These are phyloP conservation scores for Silene coronaria DNA, from an alignment of 179 eudicot genomes.

Conservation along the genomic window DNA sequence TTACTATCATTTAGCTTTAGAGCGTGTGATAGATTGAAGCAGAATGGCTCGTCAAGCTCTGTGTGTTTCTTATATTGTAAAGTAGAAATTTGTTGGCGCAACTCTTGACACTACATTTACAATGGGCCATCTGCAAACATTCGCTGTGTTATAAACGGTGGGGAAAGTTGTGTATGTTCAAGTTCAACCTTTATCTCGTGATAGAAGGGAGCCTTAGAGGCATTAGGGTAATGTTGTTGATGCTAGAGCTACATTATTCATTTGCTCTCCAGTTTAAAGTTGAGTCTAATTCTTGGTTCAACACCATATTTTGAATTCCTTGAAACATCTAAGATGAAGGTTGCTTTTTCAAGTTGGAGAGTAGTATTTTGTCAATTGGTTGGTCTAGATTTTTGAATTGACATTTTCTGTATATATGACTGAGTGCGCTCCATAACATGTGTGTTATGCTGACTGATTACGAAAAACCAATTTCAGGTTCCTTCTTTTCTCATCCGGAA, in stretches of 20 bases:
- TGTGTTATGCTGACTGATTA: neutral
- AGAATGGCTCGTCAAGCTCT: neutral
- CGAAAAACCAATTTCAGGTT: constrained; percentile 39
- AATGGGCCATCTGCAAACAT: too few relatives aligned
- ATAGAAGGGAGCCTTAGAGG: neutral
- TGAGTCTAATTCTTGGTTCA: neutral
- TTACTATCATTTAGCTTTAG: neutral
- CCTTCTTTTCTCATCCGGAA: constrained; percentile 80
- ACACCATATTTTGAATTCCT: neutral
- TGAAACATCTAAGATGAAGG: neutral
- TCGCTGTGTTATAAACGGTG: too few relatives aligned
- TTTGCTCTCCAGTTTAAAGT: neutral
- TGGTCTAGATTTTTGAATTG: neutral
- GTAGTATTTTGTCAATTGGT: neutral
- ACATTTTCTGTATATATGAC: neutral
- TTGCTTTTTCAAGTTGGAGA: neutral
- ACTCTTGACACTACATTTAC: too few relatives aligned
- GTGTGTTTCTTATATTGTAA: too few relatives aligned
- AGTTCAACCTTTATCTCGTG: too few relatives aligned
- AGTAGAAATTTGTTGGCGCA: too few relatives aligned
- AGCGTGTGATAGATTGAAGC: neutral
- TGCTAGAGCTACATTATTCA: neutral
- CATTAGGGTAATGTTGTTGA: neutral
- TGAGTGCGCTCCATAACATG: neutral
- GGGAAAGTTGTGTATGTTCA: too few relatives aligned